Evolutionary conservation across 495 filamentous ascomycete species (phyloP), one percentile per base, ranked within the genome.

Genomic region (Parathielavia hyrcaniae): DNA sequence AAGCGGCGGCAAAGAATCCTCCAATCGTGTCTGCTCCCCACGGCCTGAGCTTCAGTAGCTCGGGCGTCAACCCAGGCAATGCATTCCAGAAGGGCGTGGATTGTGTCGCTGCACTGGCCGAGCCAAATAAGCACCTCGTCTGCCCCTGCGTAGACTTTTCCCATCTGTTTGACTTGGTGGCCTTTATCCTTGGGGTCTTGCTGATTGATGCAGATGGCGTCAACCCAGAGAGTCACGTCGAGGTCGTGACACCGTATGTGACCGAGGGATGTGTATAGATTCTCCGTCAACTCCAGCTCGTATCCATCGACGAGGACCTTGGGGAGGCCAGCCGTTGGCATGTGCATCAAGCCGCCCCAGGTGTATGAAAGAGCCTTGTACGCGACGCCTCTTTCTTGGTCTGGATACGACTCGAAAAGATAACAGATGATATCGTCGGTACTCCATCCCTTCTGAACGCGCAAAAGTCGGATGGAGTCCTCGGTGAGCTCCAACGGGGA

Each of bases 141-240:
- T 10, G 66, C 64, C 19, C 35, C 20, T 13, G 48, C 23, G 59
- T 65, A 70, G 50, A 73, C 69, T 2, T 55, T 26, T 9, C 35
- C 43, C 70, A 73, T 73, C 16, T 62, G 59, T 23, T 30, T n/a
- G 12, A 73, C 67, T 44, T 73, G 70, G 14, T 51, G 13, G 10
- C 45, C 50, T 17, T 61, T 65, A 38, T 72, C 70, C 1, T 39
- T 16, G 5, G 39, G 16, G 38, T 68, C 51, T 0, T 44, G 16
- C 34, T 71, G 70, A 35, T 71, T 30, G 11, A 47, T 47, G 23
- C 45, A 47, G 45, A 47, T 14, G 3, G 22, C 45, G 13, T 47
- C 45, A 5, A 50, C 47, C 57, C 57, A 53, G 34, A 57, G 36
- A 2, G 22, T 41, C 10, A 26, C 14, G 17, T 51, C 38, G 12